phyloP scores from a whole-genome alignment of 73 alveolate genomes.

The Tetrahymena thermophila region DNA sequence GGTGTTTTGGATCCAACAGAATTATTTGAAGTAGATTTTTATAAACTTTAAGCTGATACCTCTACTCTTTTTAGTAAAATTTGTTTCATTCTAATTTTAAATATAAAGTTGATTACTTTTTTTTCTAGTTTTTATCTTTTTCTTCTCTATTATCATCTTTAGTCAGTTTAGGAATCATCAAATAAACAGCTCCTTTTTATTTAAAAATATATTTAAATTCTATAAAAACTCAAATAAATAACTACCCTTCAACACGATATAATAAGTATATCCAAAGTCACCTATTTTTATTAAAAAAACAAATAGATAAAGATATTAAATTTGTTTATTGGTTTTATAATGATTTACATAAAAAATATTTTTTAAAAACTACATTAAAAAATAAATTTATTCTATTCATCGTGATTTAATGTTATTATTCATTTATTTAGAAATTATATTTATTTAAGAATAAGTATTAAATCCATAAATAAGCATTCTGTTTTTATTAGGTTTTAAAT shows the following conservation, averaged over 20 bases:
- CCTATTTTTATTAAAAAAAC: not conserved
- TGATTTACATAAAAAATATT: too few species aligned
- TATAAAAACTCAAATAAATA: not conserved
- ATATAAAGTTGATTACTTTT: not conserved
- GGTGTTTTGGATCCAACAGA: not conserved
- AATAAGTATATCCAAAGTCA: not conserved
- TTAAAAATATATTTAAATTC: not conserved
- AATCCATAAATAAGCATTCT: too few species aligned
- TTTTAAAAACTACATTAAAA: too few species aligned
- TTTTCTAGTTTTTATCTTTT: not conserved
- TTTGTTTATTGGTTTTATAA: too few species aligned
- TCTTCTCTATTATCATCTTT: not conserved
- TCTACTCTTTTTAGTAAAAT: not conserved
- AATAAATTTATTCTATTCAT: too few species aligned
- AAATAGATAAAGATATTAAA: too few species aligned
- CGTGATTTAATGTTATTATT: too few species aligned
- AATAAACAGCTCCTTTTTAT: not conserved
- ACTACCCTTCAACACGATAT: not conserved
- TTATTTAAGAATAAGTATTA: too few species aligned
- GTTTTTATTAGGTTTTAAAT: too few species aligned
- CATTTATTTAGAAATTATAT: too few species aligned
- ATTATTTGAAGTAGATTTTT: not conserved
- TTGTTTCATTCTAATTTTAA: too few species aligned
- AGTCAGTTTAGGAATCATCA: not conserved
- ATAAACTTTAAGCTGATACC: too few species aligned